Conservation (phyloP, 1,139 yeast species). For the Sugiyamaella novakii region DNA sequence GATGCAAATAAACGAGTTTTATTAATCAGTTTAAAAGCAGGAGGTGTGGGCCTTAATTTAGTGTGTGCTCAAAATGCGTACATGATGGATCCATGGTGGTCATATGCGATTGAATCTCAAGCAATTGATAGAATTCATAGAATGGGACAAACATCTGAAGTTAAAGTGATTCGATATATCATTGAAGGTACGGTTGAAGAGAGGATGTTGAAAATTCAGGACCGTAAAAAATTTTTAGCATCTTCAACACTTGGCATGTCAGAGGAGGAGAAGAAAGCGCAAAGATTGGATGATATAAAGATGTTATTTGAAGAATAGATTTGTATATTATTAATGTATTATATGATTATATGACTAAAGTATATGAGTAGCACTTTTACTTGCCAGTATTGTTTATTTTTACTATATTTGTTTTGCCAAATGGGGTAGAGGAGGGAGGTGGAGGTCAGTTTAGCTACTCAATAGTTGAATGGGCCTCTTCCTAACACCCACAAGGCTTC, state of each 20-base stretch:
- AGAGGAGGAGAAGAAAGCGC: conserved; percentile 70
- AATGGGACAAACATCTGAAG: conserved; percentile 78
- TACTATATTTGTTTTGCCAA: no score
- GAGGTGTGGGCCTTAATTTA: conserved; percentile 91
- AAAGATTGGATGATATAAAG: conserved; percentile 80
- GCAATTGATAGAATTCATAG: conserved; percentile 94
- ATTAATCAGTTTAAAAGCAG: conserved; percentile 81
- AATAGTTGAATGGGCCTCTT: no score
- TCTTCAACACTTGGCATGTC: conserved; percentile 82
- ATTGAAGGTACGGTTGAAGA: conserved; percentile 87
- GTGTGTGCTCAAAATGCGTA: conserved; percentile 86
- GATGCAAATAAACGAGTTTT: conserved; percentile 52
- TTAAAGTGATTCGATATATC: conserved; percentile 77
- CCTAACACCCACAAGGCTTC: no score
- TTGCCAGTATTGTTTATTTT: no score
- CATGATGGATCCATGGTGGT: conserved; percentile 99
- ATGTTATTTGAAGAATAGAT: conserved; percentile 58
- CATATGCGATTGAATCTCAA: conserved; percentile 90
- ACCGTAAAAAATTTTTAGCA: conserved; percentile 80
- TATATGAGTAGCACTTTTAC: no score
- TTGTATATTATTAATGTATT: no score
- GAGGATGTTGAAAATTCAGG: conserved; percentile 85
- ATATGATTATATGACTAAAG: no score
- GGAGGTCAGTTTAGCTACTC: no score
- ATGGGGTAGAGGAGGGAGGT: no score